Evolutionary conservation across 2,329 filamentous ascomycete species (phyloP), one percentile per base, ranked within the genome.

Genomic region (Trichoderma koningiopsis): DNA sequence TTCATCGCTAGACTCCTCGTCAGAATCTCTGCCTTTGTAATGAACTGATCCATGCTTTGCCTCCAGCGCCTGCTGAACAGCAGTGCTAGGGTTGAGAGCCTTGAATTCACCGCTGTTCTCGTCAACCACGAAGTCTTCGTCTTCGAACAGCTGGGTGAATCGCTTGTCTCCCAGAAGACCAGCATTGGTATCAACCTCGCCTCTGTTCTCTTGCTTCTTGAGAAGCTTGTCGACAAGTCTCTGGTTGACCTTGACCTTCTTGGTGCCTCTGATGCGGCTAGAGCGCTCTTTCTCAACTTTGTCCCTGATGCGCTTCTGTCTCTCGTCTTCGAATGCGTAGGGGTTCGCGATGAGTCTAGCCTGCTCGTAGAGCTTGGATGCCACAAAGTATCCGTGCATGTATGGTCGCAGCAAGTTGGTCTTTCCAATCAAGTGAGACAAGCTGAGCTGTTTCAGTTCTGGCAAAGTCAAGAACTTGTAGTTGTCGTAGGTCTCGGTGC

Each of bases 361-460:
- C 79, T 99, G 94, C 77, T 99, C 96, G 79, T 99, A 98, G 31
- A 99, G 82, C 76, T 94, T 93, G 75, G 96, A 95, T 43, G 92
- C 93, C 60, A 99, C 94, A 82, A 99, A 99, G 85, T 96, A 98
- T 74, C 96, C 96, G 79, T 99, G 96, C 96, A 99, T 99, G 78
- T 99, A 99, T 55, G 96, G 96, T 56, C 95, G 88, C 52, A 99
- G 84, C 24, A 98, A 83, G 76, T 92, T 96, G 33, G 94, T 97
- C 75, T 93, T 94, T 73, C 95, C 95, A 69, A 99, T 87, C 59
- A 99, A 85, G 78, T 98, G 95, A 65, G 92, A 91, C 76, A 99
- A 81, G 78, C 93, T 96, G 73, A 99, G 87, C 43, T 91, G 88
- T 75, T 92, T 92, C 65, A 99, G 85, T 79, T 99, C 94, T 55